Evolutionary conservation across 495 filamentous ascomycete genomes (phyloP).

Genomic region (Hyaloscypha bicolor): DNA sequence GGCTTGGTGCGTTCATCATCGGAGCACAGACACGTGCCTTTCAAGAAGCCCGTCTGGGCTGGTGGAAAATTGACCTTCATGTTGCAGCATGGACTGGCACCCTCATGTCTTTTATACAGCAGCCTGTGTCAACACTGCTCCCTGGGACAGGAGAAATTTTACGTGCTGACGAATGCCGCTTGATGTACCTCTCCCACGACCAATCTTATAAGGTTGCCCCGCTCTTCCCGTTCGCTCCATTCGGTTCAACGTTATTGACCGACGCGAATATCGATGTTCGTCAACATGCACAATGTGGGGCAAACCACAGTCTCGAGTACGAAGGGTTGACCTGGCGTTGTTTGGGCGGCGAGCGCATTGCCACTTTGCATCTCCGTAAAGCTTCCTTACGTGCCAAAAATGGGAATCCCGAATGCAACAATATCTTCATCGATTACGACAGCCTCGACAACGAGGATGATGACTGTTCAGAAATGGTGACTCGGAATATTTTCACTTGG

Average conservation of each 20-base stretch:
- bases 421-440: conserved; percentile 22
- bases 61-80: conserved; percentile 30
- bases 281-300: conserved; percentile 26
- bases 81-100: conserved; percentile 30
- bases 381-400: conserved; percentile 28
- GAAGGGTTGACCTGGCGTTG: conserved; percentile 25
- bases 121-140: conserved; percentile 19
- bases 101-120: conserved; percentile 31
- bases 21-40: conserved; percentile 22
- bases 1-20: conserved; percentile 29
- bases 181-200: conserved; percentile 31
- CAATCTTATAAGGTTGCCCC: conserved; percentile 24
- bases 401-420: conserved; percentile 13
- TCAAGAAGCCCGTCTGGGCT: conserved; percentile 26
- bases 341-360: conserved; percentile 11
- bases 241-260: conserved; percentile 25
- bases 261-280: conserved; percentile 31
- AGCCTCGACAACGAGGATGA: conserved; percentile 28
- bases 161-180: conserved; percentile 30
- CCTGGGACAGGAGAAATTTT: conserved; percentile 22
- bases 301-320: conserved; percentile 28
- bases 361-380: conserved; percentile 6
- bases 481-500: conserved; percentile 31
- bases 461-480: conserved; percentile 29
- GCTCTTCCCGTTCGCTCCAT: conserved; percentile 31